phyloP scores from a whole-genome alignment of 768 basidiomycete species.

The Pisolithus albus region DNA sequence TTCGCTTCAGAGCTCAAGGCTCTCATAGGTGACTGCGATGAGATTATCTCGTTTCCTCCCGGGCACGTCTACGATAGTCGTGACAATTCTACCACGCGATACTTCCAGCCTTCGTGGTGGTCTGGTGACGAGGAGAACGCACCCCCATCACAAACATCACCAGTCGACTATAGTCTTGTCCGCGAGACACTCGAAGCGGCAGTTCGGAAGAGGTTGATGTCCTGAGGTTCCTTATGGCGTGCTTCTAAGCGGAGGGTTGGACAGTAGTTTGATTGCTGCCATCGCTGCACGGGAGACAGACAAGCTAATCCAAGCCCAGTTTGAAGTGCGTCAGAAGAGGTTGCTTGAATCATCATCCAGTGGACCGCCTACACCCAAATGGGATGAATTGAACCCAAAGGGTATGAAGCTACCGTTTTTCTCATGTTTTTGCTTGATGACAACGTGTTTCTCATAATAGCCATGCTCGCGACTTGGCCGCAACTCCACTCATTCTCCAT shows the following conservation, averaged over 20 bases:
- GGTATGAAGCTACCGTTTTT: conserved; percentile 32
- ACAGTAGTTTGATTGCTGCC: conserved; percentile 92
- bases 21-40: conserved; percentile 85
- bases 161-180: conserved; percentile 60
- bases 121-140: conserved; percentile 65
- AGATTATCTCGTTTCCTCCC: conserved; percentile 92
- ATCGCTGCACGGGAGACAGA: conserved; percentile 95
- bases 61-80: conserved; percentile 92
- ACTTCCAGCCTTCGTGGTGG: conserved; percentile 90
- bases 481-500: conserved; percentile 97
- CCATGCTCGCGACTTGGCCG: conserved; percentile 83
- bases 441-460: conserved; percentile 29
- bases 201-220: conserved; percentile 93
- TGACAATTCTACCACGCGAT: conserved; percentile 71
- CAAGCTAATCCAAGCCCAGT: conserved; percentile 76
- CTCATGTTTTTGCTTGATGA: neutral
- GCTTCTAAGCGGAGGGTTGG: conserved; percentile 88
- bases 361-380: conserved; percentile 51
- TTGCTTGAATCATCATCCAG: conserved; percentile 41
- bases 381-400: conserved; percentile 40
- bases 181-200: conserved; percentile 84
- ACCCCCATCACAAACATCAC: conserved; percentile 45
- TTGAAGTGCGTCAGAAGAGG: conserved; percentile 59
- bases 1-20: conserved; percentile 97
- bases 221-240: conserved; percentile 98